These are phyloP conservation scores for Telopea speciosissima DNA, from an alignment of 177 flowering plant species.

Conservation along the genomic window DNA sequence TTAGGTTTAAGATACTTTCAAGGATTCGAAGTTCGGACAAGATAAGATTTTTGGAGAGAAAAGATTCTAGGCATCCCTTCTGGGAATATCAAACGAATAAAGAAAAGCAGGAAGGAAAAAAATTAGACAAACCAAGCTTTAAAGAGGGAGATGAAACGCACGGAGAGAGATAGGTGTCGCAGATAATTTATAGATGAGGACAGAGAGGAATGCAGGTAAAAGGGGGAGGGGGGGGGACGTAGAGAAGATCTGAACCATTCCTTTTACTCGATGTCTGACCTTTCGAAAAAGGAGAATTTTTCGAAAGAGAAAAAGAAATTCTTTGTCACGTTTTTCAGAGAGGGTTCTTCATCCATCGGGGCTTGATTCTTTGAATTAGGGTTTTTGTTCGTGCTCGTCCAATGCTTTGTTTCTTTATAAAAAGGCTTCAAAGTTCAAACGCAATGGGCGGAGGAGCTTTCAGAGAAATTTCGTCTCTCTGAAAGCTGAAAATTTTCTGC, in stretches of 20 bases:
- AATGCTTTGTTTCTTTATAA: too few relatives aligned
- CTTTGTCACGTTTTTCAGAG: not conserved
- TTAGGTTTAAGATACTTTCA: too few relatives aligned
- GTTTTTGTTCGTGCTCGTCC: not conserved
- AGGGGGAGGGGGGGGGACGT: too few relatives aligned
- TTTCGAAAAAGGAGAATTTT: not conserved
- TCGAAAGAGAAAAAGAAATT: not conserved
- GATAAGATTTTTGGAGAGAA: not conserved
- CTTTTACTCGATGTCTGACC: not conserved
- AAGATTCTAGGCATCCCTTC: too few relatives aligned
- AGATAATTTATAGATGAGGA: not conserved
- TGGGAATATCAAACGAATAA: too few relatives aligned
- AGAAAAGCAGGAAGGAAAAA: too few relatives aligned
- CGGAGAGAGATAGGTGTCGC: not conserved
- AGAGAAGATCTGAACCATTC: not conserved
- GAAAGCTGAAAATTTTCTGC: too few relatives aligned
- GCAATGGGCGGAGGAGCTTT: too few relatives aligned
- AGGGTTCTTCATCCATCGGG: not conserved
- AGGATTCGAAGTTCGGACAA: too few relatives aligned
- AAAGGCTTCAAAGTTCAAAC: too few relatives aligned
- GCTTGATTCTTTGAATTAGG: not conserved
- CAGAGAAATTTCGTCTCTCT: too few relatives aligned
- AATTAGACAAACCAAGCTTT: not conserved
- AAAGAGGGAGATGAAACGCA: not conserved
- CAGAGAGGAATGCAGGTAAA: not conserved